phyloP scores from a whole-genome alignment of 495 filamentous ascomycete genomes.

The Aspergillus wentii region DNA sequence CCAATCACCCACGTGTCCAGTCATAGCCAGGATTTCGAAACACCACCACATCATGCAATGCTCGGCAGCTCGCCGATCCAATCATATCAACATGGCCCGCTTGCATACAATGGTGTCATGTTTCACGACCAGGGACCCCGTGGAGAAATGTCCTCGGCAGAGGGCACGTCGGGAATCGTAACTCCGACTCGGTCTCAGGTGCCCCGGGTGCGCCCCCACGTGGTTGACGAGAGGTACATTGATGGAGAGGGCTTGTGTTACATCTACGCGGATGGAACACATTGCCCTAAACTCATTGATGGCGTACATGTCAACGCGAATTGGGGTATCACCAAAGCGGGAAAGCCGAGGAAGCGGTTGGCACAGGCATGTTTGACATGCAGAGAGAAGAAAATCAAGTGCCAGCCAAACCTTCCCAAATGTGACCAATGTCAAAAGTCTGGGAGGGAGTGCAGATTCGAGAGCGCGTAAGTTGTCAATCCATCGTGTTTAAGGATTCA shows the following conservation, averaged over 20 bases:
- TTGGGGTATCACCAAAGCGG: constrained; percentile 91
- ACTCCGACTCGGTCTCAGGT: constrained; percentile 12
- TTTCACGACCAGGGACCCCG: constrained; percentile 13
- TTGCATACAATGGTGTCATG: constrained; percentile 8
- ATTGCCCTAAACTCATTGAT: constrained; percentile 78
- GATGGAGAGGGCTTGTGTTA: constrained; percentile 80
- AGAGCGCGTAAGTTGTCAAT: constrained; percentile 68
- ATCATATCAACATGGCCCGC: constrained; percentile 10
- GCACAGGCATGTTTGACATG: constrained; percentile 88
- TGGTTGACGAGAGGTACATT: constrained; percentile 48
- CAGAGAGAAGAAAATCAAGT: constrained; percentile 96
- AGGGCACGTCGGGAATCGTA: too few species aligned
- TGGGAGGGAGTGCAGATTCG: constrained; percentile 76
- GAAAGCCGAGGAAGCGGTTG: constrained; percentile 82
- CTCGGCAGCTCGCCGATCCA: constrained; percentile 1
- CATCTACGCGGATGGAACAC: constrained; percentile 81
- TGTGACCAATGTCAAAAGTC: constrained; percentile 91
- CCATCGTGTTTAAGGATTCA: not conserved
- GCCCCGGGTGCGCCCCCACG: constrained; percentile 30
- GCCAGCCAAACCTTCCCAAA: constrained; percentile 78
- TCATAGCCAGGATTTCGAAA: constrained; percentile 16
- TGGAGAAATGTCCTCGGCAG: constrained; percentile 18
- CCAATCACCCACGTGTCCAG: constrained; percentile 30
- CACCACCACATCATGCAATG: constrained; percentile 4
- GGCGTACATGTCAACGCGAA: constrained; percentile 83